These are phyloP conservation scores for Ulvella scutata DNA, from an alignment of 139 green algal species.

Conservation along the genomic window DNA sequence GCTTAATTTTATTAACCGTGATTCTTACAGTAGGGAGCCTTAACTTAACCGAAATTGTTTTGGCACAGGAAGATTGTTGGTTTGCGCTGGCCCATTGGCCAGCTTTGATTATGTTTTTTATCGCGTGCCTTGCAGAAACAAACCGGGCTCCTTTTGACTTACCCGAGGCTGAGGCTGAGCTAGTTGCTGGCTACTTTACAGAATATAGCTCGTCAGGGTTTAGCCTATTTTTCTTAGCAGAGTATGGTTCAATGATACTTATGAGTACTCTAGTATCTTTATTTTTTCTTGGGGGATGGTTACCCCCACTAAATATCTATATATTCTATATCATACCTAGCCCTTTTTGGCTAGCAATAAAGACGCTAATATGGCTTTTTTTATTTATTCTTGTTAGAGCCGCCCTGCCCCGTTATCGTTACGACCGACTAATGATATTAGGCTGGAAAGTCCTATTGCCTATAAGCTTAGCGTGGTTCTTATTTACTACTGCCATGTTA, in stretches of 20 bases:
- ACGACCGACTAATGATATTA: too few relatives aligned
- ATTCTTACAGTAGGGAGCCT: constrained; percentile 38
- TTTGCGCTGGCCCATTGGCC: constrained; percentile 40
- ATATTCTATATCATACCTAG: too few relatives aligned
- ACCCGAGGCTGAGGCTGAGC: constrained; percentile 42
- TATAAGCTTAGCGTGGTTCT: too few relatives aligned
- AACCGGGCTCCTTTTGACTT: constrained; percentile 63
- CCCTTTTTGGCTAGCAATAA: too few relatives aligned
- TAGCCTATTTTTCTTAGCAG: constrained; percentile 50
- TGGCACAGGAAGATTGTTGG: constrained; percentile 37
- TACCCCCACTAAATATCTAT: too few relatives aligned
- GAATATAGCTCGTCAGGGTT: constrained; percentile 56
- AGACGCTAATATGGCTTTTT: too few relatives aligned
- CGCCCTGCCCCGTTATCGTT: too few relatives aligned
- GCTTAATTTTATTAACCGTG: constrained; percentile 46
- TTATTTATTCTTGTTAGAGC: too few relatives aligned
- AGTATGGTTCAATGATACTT: constrained; percentile 55
- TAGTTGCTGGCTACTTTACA: constrained; percentile 54
- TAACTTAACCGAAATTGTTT: constrained; percentile 34
- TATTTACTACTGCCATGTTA: too few relatives aligned
- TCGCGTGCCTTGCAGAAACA: constrained; percentile 52
- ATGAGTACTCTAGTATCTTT: constrained; percentile 45
- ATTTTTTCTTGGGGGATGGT: constrained; percentile 59
- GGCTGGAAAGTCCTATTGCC: too few relatives aligned
- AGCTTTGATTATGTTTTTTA: constrained; percentile 49